These are phyloP conservation scores for Caryopteris hybrid DNA, from an alignment of 305 asterid species.

Conservation along the genomic window DNA sequence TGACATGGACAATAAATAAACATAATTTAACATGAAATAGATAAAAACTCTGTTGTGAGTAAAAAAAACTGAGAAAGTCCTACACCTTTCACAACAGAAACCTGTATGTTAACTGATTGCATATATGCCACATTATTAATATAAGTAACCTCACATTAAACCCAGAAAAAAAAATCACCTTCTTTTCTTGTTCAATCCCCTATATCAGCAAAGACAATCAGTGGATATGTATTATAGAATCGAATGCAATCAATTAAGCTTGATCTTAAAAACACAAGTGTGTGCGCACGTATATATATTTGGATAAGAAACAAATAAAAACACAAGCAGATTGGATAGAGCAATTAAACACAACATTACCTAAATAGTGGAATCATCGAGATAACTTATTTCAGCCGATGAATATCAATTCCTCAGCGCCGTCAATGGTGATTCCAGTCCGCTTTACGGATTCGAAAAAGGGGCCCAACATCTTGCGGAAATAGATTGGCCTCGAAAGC, in stretches of 20 bases:
- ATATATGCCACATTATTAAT: background rate
- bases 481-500: constrained; percentile 45
- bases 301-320: no score
- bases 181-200: background rate
- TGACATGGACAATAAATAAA: background rate
- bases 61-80: background rate
- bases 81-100: background rate
- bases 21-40: background rate
- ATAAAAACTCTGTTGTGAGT: background rate
- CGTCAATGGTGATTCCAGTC: constrained; percentile 46
- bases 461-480: constrained; percentile 54
- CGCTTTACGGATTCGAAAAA: constrained; percentile 51
- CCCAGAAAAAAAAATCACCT: background rate
- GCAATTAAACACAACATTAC: background rate
- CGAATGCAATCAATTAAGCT: background rate
- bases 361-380: background rate
- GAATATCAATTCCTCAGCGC: constrained; percentile 48
- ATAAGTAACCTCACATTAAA: background rate
- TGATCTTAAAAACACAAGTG: background rate
- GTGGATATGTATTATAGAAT: background rate
- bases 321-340: background rate
- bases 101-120: background rate
- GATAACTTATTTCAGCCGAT: constrained; percentile 30
- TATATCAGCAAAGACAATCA: no score
- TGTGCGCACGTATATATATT: no score